phyloP scores from a whole-genome alignment of 768 basidiomycete genomes.

The Termitomyces sp. region DNA sequence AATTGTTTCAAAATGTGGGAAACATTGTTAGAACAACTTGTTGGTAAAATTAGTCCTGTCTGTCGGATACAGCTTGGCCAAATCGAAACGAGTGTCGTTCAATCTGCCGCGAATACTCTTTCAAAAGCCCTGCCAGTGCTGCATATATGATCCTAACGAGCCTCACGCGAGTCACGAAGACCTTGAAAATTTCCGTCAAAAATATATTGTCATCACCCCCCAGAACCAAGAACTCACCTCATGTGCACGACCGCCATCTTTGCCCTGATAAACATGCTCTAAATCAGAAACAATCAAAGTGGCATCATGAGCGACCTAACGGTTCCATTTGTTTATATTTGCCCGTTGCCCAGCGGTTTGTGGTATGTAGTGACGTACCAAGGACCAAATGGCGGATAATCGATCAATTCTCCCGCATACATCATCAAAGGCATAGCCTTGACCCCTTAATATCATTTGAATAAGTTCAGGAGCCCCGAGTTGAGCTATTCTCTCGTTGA shows the following conservation, averaged over 20 bases:
- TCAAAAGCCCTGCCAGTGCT: background rate
- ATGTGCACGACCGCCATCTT: background rate
- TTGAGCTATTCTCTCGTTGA: background rate
- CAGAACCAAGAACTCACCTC: background rate
- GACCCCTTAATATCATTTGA: conserved; percentile 1
- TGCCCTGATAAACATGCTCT: background rate
- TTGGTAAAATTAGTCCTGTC: no score
- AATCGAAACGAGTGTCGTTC: conserved; percentile 11
- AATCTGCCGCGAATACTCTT: conserved; percentile 5
- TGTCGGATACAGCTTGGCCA: background rate
- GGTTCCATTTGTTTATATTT: background rate
- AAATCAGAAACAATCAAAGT: background rate
- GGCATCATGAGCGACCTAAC: conserved; percentile 2
- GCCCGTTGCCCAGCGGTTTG: background rate
- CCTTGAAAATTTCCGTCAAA: background rate
- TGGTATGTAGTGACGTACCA: background rate
- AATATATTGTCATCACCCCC: no score
- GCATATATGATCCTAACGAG: conserved; percentile 1
- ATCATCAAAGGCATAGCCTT: conserved; percentile 3
- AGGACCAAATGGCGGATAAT: background rate
- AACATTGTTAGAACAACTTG: background rate
- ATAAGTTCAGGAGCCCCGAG: background rate
- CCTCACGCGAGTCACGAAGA: background rate
- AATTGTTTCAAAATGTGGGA: background rate
- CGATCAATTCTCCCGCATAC: conserved; percentile 1